These are phyloP conservation scores for Eutypa lata DNA, from an alignment of 2,329 filamentous ascomycete genomes.

Conservation along the genomic window DNA sequence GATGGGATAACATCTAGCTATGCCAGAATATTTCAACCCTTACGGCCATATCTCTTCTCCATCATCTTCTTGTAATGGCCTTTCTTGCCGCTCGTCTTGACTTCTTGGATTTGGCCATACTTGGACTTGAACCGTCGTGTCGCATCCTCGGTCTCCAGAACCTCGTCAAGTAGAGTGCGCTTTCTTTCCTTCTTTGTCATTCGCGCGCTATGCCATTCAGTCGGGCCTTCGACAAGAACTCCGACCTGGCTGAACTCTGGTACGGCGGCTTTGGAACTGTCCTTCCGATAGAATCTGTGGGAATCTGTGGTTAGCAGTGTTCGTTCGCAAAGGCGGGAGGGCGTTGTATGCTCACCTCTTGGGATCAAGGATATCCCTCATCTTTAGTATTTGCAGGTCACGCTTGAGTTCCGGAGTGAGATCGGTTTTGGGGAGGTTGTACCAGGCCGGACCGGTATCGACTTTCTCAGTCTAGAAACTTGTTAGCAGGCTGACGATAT, in stretches of 20 bases:
- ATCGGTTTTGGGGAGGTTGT: slow-evolving; percentile 78
- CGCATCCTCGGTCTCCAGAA: slow-evolving; percentile 64
- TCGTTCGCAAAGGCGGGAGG: background rate
- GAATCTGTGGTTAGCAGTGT: background rate
- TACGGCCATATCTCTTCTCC: slow-evolving; percentile 30
- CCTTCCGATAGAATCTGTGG: slow-evolving; percentile 75
- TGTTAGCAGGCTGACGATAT: slow-evolving; percentile 10
- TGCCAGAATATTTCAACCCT: slow-evolving; percentile 21
- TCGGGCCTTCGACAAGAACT: slow-evolving; percentile 85
- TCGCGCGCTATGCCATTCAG: slow-evolving; percentile 79
- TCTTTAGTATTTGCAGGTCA: slow-evolving; percentile 84
- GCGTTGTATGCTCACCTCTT: slow-evolving; percentile 45
- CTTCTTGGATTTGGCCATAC: slow-evolving; percentile 78
- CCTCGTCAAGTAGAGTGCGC: slow-evolving; percentile 80
- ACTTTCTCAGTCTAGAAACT: slow-evolving; percentile 31
- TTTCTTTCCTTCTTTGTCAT: slow-evolving; percentile 86
- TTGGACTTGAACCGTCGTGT: slow-evolving; percentile 78
- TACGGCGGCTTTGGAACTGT: slow-evolving; percentile 63
- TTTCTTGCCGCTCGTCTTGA: slow-evolving; percentile 86
- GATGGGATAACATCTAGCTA: slow-evolving; percentile 27
- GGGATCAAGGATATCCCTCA: slow-evolving; percentile 84
- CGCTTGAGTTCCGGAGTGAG: slow-evolving; percentile 82
- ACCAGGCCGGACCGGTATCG: slow-evolving; percentile 81
- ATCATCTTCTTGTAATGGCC: slow-evolving; percentile 81
- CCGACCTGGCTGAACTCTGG: slow-evolving; percentile 76